These are phyloP conservation scores for Candida succiphila DNA, from an alignment of 805 yeast species.

Conservation along the genomic window DNA sequence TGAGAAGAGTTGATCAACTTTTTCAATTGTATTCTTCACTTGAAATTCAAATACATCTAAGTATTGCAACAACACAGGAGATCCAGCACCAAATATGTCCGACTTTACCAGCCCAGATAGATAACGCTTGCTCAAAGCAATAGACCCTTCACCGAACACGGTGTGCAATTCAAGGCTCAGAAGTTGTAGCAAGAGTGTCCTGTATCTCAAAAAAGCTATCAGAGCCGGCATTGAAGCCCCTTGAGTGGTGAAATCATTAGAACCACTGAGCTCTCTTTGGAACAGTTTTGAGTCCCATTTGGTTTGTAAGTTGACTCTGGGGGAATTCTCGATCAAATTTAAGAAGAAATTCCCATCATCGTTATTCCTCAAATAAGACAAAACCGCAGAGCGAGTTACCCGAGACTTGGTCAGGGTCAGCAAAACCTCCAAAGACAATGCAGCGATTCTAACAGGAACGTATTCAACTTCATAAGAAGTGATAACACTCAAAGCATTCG, in stretches of 20 bases:
- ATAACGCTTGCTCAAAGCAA: constrained; percentile 43
- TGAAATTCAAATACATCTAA: constrained; percentile 62
- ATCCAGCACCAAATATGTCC: constrained; percentile 40
- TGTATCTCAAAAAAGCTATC: constrained; percentile 47
- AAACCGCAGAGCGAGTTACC: constrained; percentile 38
- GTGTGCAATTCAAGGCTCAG: constrained; percentile 67
- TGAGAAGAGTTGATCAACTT: constrained; percentile 24
- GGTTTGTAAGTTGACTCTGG: constrained; percentile 43
- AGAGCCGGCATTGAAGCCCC: constrained; percentile 41
- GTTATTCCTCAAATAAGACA: constrained; percentile 41
- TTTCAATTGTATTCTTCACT: constrained; percentile 32
- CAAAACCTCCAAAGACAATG: constrained; percentile 50
- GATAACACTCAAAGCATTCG: constrained; percentile 35
- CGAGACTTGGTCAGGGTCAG: constrained; percentile 51
- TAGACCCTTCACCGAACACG: constrained; percentile 32
- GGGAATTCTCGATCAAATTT: constrained; percentile 39
- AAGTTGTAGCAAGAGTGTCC: constrained; percentile 54
- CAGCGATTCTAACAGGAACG: constrained; percentile 48
- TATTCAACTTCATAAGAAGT: constrained; percentile 30
- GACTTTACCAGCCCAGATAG: constrained; percentile 42
- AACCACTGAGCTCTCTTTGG: constrained; percentile 26
- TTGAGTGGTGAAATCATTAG: constrained; percentile 24
- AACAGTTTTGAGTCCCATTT: constrained; percentile 45
- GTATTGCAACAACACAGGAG: constrained; percentile 59
- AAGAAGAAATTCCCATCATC: constrained; percentile 34